These are phyloP conservation scores for Dothideomycetes sp. DNA, from an alignment of 2,329 filamentous ascomycete species.

Conservation along the genomic window DNA sequence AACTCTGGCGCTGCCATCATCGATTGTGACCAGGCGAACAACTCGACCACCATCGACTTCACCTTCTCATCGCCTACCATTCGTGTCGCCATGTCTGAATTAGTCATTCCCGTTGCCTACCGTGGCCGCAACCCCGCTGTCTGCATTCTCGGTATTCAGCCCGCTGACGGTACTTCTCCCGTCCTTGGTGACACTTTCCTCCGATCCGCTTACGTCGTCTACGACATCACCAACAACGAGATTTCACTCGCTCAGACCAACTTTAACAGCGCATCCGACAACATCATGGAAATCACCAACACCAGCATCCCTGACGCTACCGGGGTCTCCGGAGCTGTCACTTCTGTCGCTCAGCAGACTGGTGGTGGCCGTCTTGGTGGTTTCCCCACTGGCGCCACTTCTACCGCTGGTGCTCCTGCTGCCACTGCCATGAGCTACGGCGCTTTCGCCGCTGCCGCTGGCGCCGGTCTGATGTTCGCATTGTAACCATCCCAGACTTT, in stretches of 20 bases:
- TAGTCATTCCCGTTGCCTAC: constrained; percentile 44
- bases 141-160: constrained; percentile 43
- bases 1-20: constrained; percentile 40
- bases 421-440: constrained; percentile 21
- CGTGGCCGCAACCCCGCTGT: constrained; percentile 30
- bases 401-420: constrained; percentile 11
- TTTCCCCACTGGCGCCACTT: constrained; percentile 5
- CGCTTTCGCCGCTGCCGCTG: constrained; percentile 22
- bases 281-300: constrained; percentile 46
- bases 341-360: constrained; percentile 34
- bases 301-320: constrained; percentile 45
- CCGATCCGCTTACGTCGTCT: constrained; percentile 54
- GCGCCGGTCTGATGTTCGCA: constrained; percentile 21
- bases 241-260: constrained; percentile 53
- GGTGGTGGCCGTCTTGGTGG: constrained; percentile 35
- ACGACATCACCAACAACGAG: constrained; percentile 51
- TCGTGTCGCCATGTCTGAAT: constrained; percentile 45
- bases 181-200: constrained; percentile 56
- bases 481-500: no score
- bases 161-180: constrained; percentile 37
- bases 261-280: constrained; percentile 46
- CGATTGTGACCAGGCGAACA: constrained; percentile 43
- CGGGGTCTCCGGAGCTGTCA: constrained; percentile 42
- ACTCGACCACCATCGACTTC: constrained; percentile 45
- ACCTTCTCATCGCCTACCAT: constrained; percentile 49